phyloP scores from a whole-genome alignment of 2,329 filamentous ascomycete species.

The Curvularia hawaiiensis region DNA sequence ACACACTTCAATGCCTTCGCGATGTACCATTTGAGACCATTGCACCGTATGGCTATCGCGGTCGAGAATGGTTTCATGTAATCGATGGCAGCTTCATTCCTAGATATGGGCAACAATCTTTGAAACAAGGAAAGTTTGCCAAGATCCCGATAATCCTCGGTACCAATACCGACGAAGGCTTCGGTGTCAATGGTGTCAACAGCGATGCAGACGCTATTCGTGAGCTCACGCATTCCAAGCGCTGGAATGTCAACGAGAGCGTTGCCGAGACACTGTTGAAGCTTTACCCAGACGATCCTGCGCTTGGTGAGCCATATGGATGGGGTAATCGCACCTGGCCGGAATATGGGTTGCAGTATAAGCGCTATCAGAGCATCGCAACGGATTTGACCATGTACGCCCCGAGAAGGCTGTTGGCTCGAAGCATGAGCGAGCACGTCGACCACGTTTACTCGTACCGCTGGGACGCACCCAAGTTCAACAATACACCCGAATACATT shows the following conservation, averaged over 20 bases:
- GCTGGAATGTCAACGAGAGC: conserved; percentile 33
- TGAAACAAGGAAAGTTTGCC: conserved; percentile 60
- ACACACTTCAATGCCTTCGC: conserved; percentile 37
- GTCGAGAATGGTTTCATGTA: conserved; percentile 40
- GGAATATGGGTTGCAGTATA: conserved; percentile 34
- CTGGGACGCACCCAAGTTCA: conserved; percentile 41
- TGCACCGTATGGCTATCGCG: conserved; percentile 33
- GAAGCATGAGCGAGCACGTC: conserved; percentile 29
- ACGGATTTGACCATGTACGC: conserved; percentile 38
- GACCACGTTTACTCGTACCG: conserved; percentile 36
- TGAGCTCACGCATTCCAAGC: conserved; percentile 40
- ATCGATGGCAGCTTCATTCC: conserved; percentile 37
- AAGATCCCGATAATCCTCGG: conserved; percentile 67
- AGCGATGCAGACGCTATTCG: conserved; percentile 48
- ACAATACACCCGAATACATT: conserved; percentile 33
- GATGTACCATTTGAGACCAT: conserved; percentile 35
- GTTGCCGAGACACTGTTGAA: conserved; percentile 29
- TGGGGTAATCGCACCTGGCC: conserved; percentile 41
- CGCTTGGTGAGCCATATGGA: conserved; percentile 52
- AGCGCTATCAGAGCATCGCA: conserved; percentile 36
- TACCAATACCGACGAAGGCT: conserved; percentile 69
- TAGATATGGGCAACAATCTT: conserved; percentile 41
- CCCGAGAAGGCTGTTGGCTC: conserved; percentile 31
- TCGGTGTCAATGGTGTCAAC: conserved; percentile 56
- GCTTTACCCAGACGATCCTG: conserved; percentile 47